Conservation (phyloP, 441 rosid species). For the Aquilaria agallochum region DNA sequence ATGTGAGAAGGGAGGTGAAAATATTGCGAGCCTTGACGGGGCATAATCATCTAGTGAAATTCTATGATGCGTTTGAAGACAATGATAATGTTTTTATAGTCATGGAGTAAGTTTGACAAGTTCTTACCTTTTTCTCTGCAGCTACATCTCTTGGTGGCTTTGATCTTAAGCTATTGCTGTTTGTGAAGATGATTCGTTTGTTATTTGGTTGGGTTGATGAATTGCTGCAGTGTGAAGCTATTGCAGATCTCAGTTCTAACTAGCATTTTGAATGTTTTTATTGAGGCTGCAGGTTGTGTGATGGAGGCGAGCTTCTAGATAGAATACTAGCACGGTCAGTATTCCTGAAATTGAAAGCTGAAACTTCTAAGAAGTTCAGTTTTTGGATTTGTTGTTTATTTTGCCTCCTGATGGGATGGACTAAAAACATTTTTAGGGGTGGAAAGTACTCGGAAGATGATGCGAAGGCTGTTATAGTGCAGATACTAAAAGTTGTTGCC, state of each 20-base stretch:
- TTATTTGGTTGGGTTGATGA: no score
- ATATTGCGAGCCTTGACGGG: conserved; percentile 63
- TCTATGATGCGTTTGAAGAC: conserved; percentile 71
- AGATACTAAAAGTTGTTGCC: conserved; percentile 75
- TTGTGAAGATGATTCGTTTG: no score
- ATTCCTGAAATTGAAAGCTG: conserved; percentile 1
- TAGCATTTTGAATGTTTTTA: conserved; percentile 1
- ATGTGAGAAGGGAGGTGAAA: conserved; percentile 78
- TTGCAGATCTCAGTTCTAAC: conserved; percentile 4
- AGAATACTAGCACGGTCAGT: conserved; percentile 86
- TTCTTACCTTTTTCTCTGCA: no score
- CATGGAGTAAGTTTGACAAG: conserved; percentile 54
- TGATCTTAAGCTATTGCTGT: no score
- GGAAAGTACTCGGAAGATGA: conserved; percentile 95
- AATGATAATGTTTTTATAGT: conserved; percentile 55
- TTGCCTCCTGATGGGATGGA: conserved; percentile 23
- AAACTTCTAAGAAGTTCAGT: conserved; percentile 11
- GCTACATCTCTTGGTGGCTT: no score
- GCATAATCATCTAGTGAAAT: conserved; percentile 53
- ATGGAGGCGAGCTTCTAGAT: conserved; percentile 98
- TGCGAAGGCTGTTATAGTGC: conserved; percentile 83
- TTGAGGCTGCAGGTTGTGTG: conserved; percentile 77
- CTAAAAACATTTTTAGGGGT: conserved; percentile 46
- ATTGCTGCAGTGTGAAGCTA: background rate
- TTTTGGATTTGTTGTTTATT: conserved; percentile 4